Percentiles rank a stretch among this genome's conserved stretches.
phyloP scores from a whole-genome alignment of 805 yeast genomes.

The Candida cerambycidarum region DNA sequence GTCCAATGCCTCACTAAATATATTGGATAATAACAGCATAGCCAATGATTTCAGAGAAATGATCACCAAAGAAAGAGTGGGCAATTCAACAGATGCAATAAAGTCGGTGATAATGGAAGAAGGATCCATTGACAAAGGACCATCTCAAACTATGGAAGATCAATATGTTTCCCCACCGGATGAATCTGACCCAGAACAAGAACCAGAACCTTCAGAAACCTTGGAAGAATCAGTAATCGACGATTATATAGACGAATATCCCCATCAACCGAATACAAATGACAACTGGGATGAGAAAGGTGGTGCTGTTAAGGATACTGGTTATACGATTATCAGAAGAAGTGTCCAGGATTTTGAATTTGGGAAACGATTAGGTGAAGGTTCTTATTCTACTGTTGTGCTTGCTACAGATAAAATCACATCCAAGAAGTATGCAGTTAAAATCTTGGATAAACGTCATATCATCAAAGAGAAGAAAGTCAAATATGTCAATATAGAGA shows the following conservation, averaged over 20 bases:
- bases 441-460: constrained; percentile 73
- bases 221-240: constrained; percentile 4
- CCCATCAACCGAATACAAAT: background rate
- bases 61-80: constrained; percentile 12
- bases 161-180: background rate
- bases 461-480: constrained; percentile 80
- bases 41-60: constrained; percentile 22
- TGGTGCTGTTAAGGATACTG: constrained; percentile 30
- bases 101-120: constrained; percentile 8
- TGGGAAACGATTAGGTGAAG: constrained; percentile 45
- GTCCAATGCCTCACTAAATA: constrained; percentile 38
- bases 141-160: too few relatives aligned
- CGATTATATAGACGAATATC: constrained; percentile 8
- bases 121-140: background rate
- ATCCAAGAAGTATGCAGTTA: constrained; percentile 67
- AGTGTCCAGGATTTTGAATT: constrained; percentile 42
- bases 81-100: constrained; percentile 14
- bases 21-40: constrained; percentile 30
- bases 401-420: constrained; percentile 51
- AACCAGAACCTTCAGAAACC: background rate
- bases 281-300: constrained; percentile 33
- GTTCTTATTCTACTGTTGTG: constrained; percentile 46
- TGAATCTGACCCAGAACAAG: constrained; percentile 1
- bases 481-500: constrained; percentile 80
- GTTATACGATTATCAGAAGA: constrained; percentile 29